Evolutionary conservation across 257 asterid genomes (phyloP).

Genomic region (Solanum ahanhuiri): DNA sequence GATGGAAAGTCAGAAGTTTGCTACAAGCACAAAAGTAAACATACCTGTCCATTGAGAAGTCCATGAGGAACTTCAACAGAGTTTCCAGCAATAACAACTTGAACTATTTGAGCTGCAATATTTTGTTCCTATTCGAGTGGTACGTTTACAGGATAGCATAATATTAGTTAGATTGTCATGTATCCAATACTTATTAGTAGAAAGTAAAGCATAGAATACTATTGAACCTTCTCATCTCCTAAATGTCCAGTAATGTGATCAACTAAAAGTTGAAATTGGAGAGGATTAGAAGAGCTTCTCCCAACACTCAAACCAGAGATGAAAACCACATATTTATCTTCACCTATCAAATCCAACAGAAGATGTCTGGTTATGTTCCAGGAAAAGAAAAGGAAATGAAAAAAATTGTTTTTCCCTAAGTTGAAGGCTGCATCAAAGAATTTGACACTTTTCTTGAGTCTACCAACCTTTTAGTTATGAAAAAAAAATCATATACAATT

Average conservation of each 20-base stretch:
- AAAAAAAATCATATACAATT: background rate
- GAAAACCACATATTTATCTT: conserved; percentile 78
- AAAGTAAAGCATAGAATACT: conserved; percentile 3
- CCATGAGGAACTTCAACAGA: conserved; percentile 68
- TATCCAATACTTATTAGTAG: background rate
- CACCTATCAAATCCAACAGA: conserved; percentile 39
- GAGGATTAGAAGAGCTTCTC: conserved; percentile 72
- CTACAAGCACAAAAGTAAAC: background rate
- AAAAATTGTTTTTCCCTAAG: background rate
- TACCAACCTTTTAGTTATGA: background rate
- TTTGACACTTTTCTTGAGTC: background rate
- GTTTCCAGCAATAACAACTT: conserved; percentile 85
- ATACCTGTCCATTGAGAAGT: conserved; percentile 89
- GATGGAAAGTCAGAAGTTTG: background rate
- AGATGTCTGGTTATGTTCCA: background rate
- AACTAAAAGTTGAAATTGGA: conserved; percentile 79
- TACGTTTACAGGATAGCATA: conserved; percentile 5
- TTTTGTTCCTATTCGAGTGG: conserved; percentile 57
- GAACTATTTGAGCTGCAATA: conserved; percentile 84
- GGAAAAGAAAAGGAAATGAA: background rate
- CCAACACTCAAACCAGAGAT: conserved; percentile 86
- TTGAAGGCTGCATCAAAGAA: background rate
- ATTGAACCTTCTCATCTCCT: conserved; percentile 78
- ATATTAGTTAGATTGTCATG: conserved; percentile 7
- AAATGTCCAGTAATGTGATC: conserved; percentile 98